Evolutionary conservation across 495 filamentous ascomycete genomes (phyloP), one percentile per base, ranked within the genome.

Genomic region (Viridothelium virens): DNA sequence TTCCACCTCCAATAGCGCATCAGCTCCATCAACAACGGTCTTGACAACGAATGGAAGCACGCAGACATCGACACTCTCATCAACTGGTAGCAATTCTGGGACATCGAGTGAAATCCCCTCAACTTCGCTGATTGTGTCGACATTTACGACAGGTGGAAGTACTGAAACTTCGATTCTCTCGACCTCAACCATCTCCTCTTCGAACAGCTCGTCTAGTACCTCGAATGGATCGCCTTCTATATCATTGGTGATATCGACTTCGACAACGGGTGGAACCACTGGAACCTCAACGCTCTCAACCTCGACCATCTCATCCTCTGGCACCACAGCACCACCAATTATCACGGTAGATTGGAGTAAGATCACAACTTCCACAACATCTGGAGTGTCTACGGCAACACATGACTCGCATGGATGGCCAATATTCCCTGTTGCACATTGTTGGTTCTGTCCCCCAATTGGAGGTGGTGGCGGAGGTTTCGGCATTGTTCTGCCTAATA

Each of bases 311-410:
- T 25, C 25, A 25, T 53, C 48, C 48, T 53, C 48, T 11, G 48
- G 48, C n/a, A 53, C 48, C 16, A 53, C 48, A 18, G 48, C 48
- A 53, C 48, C 48, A 16, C 48, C 48, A 5, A 53, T 53, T 53
- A 18, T 53, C 48, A 53, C 48, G 1, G 48, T 53, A 18, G 48
- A 53, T 18, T 53, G n/a, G 48, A 53, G 48, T 18, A 64, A 41
- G 44, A 33, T 46, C 18, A 41, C 63, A 2, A 48, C 41, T 64
- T 46, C 63, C 14, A 48, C 63, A 9, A 48, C 63, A 10, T 48
- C 63, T 33, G 41, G 41, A 39, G 63, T 48, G 63, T 41, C 63
- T 16, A 48, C 36, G 48, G 31, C 63, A 34, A 64, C 63, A 31
- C 48, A 53, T 53, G 48, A 53, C 25, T 53, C 48, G 48, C 48